Evolutionary conservation across 1,284 basidiomycete genomes (phyloP), one percentile per base, ranked within the genome.

Genomic region (Grifola frondosa): DNA sequence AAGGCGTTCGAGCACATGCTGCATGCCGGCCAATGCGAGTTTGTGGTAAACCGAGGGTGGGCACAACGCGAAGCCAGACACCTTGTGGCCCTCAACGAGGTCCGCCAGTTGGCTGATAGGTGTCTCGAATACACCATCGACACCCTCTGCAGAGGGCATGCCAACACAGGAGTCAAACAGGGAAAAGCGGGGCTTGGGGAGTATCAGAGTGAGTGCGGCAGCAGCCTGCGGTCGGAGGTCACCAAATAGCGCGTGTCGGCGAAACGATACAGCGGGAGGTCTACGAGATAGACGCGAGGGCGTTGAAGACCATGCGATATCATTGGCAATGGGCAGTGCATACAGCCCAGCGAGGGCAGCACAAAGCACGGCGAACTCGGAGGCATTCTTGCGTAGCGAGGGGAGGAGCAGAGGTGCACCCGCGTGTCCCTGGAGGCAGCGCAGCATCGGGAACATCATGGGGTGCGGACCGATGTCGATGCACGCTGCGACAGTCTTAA

Each of bases 41-140:
- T 86, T 82, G 15, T 79, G 57, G 50, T 85, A 85, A 2, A 85
- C 73, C 0, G 82, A 85, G 1, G 81, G 84, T 5, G 85, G 84
- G 51, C 83, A 88, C 1, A 88, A 68, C 0, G 79, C 67, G 25
- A 70, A 55, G 2, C 72, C 77, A 13, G 71, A 74, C 3, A 87
- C 81, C n/a, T 57, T 65, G 48, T 88, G 84, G 1, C 82, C 81
- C 13, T 63, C 53, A 17, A 88, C 79, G 44, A 71, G 73, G 5
- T 55, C 47, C 5, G 68, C 68, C 3, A 86, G 49, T 25, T 59
- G 53, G 3, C 46, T 46, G 21, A 83, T 70, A 0, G 78, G 71
- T 0, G 76, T 78, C 58, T 81, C 73, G 56, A 81, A 81, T 13
- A 23, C 71, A 3, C 62, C 57, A n/a, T 65, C 65, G 1, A 60